phyloP scores from a whole-genome alignment of 2,329 filamentous ascomycete species.

The Colletotrichum magnum region DNA sequence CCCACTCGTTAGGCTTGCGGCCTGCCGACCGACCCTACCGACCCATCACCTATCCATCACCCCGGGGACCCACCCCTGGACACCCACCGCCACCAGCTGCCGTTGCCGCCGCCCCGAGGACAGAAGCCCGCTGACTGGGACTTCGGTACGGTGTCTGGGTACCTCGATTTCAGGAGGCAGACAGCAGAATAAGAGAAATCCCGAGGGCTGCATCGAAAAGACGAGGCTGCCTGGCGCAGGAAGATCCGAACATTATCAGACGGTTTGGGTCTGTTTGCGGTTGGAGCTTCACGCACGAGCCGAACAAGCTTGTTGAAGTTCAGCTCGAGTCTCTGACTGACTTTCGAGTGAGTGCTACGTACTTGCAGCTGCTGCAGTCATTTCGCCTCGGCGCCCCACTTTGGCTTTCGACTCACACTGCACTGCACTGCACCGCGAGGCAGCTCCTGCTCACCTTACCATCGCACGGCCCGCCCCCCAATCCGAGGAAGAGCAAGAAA shows the following conservation, averaged over 20 bases:
- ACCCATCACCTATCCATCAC: background rate
- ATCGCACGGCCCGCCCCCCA: constrained; percentile 17
- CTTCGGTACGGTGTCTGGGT: too few species aligned
- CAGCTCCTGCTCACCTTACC: background rate
- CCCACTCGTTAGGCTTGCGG: constrained; percentile 14
- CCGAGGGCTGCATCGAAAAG: too few species aligned
- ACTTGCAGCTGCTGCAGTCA: constrained; percentile 11
- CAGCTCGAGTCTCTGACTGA: background rate
- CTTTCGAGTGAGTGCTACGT: too few species aligned
- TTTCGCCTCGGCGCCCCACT: constrained; percentile 23
- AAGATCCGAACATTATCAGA: too few species aligned
- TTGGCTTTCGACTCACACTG: too few species aligned
- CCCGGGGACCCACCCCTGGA: background rate
- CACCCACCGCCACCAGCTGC: background rate
- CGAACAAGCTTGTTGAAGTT: background rate
- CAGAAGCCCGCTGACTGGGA: too few species aligned
- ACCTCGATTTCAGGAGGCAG: too few species aligned
- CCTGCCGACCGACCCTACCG: constrained; percentile 1
- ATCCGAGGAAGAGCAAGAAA: constrained; percentile 16
- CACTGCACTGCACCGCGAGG: too few species aligned
- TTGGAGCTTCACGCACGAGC: constrained; percentile 7
- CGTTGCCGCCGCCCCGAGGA: too few species aligned
- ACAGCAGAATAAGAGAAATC: too few species aligned
- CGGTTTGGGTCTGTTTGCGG: constrained; percentile 6
- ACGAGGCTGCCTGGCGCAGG: too few species aligned